phyloP scores from a whole-genome alignment of 768 basidiomycete genomes.

The Mycena venus region DNA sequence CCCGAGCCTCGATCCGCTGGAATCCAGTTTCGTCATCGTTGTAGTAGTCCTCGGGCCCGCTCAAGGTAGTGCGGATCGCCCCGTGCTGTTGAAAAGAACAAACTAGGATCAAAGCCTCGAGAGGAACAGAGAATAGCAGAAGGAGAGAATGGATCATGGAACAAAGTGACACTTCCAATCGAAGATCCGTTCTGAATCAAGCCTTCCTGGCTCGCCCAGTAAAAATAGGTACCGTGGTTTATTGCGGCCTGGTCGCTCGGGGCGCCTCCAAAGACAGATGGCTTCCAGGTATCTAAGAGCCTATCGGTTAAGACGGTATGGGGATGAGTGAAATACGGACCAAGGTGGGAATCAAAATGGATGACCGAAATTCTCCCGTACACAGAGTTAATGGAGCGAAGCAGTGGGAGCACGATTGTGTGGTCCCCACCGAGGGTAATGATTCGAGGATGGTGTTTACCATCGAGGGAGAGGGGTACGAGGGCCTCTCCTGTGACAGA shows the following conservation, averaged over 20 bases:
- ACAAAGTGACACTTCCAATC: slow-evolving; percentile 78
- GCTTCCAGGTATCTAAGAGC: slow-evolving; percentile 77
- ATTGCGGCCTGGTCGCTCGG: slow-evolving; percentile 80
- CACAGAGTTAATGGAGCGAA: slow-evolving; percentile 80
- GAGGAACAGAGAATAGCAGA: slow-evolving; percentile 33
- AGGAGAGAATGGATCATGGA: slow-evolving; percentile 33
- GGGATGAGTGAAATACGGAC: slow-evolving; percentile 38
- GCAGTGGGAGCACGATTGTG: slow-evolving; percentile 73
- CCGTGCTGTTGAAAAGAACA: slow-evolving; percentile 74
- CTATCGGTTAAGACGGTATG: slow-evolving; percentile 13
- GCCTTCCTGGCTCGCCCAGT: slow-evolving; percentile 88
- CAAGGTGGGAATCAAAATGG: slow-evolving; percentile 89
- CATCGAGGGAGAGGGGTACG: slow-evolving; percentile 73
- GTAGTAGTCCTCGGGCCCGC: slow-evolving; percentile 80
- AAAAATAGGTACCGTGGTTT: slow-evolving; percentile 93
- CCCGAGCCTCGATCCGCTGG: slow-evolving; percentile 85
- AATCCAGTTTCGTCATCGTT: slow-evolving; percentile 88
- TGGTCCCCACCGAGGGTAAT: slow-evolving; percentile 92
- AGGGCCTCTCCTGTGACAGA: slow-evolving; percentile 69
- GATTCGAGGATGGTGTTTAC: slow-evolving; percentile 82
- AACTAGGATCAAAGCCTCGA: slow-evolving; percentile 83
- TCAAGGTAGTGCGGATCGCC: slow-evolving; percentile 88
- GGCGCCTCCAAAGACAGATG: slow-evolving; percentile 80
- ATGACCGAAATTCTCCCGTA: slow-evolving; percentile 88
- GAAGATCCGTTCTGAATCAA: slow-evolving; percentile 82